phyloP scores from a whole-genome alignment of 2,329 filamentous ascomycete genomes.

The Curvularia lunata region DNA sequence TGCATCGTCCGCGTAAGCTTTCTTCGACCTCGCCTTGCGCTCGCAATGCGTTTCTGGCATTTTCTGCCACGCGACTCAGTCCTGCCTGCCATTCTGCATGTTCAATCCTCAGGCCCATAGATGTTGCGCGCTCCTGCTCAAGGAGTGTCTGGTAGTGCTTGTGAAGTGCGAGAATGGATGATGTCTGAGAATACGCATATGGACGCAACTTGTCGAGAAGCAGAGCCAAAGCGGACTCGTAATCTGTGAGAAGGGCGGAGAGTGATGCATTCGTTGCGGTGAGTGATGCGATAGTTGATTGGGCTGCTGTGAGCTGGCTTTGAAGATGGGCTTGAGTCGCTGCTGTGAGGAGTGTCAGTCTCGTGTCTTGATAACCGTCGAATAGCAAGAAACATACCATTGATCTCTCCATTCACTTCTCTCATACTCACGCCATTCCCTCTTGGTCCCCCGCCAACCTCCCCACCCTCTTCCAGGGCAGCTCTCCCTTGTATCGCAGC shows the following conservation, averaged over 20 bases:
- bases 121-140: constrained; percentile 52
- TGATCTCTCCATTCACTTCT: constrained; percentile 47
- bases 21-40: constrained; percentile 47
- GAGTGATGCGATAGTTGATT: constrained; percentile 38
- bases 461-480: constrained; percentile 41
- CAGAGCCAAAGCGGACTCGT: constrained; percentile 52
- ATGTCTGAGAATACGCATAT: constrained; percentile 51
- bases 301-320: constrained; percentile 38
- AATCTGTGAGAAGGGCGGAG: constrained; percentile 45
- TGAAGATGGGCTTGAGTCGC: constrained; percentile 41
- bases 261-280: constrained; percentile 35
- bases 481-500: constrained; percentile 47
- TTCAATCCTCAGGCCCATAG: constrained; percentile 55
- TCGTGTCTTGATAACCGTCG: not conserved
- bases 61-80: constrained; percentile 52
- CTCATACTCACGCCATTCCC: constrained; percentile 23
- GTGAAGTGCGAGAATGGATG: constrained; percentile 54
- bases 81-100: constrained; percentile 59
- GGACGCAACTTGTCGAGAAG: constrained; percentile 45
- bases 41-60: constrained; percentile 50
- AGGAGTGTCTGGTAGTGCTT: constrained; percentile 57
- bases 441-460: constrained; percentile 16
- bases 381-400: constrained; percentile 29
- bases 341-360: constrained; percentile 28
- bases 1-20: constrained; percentile 48